These are phyloP conservation scores for Sporopachydermia lactativora DNA, from an alignment of 805 yeast species.

Conservation along the genomic window DNA sequence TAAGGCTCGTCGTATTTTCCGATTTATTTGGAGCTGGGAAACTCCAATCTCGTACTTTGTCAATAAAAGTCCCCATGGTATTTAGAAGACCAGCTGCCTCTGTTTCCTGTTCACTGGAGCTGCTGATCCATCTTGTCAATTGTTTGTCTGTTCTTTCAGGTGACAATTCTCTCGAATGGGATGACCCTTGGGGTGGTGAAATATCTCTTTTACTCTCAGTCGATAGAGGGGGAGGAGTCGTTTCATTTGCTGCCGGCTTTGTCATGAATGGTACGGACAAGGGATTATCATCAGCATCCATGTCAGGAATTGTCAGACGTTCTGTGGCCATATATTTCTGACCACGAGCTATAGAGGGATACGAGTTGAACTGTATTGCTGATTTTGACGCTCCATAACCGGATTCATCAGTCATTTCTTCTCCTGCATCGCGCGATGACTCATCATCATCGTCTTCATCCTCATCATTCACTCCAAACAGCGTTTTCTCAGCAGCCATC, in stretches of 20 bases:
- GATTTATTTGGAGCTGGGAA: slow-evolving; percentile 6
- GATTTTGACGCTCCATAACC: neutral
- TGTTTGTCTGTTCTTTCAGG: neutral
- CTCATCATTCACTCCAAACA: no score
- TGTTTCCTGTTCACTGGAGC: slow-evolving; percentile 10
- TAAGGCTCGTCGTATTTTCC: no score
- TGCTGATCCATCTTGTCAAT: neutral
- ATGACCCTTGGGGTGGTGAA: no score
- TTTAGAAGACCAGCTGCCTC: slow-evolving; percentile 7
- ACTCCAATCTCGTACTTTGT: neutral
- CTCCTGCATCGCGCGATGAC: neutral
- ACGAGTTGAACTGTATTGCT: neutral
- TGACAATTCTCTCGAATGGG: neutral
- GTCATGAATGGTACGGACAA: neutral
- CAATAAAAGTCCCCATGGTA: neutral
- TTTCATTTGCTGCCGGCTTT: no score
- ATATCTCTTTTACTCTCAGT: no score
- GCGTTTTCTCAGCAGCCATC: neutral
- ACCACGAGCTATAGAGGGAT: no score
- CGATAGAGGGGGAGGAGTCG: no score
- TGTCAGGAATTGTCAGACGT: neutral
- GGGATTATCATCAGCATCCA: neutral
- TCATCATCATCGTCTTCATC: neutral
- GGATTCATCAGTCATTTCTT: neutral
- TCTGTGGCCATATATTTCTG: no score